Percentiles rank a stretch among this genome's conserved stretches.
These are phyloP conservation scores for Elsinoe batatas DNA, from an alignment of 2,329 filamentous ascomycete genomes.

Conservation along the genomic window DNA sequence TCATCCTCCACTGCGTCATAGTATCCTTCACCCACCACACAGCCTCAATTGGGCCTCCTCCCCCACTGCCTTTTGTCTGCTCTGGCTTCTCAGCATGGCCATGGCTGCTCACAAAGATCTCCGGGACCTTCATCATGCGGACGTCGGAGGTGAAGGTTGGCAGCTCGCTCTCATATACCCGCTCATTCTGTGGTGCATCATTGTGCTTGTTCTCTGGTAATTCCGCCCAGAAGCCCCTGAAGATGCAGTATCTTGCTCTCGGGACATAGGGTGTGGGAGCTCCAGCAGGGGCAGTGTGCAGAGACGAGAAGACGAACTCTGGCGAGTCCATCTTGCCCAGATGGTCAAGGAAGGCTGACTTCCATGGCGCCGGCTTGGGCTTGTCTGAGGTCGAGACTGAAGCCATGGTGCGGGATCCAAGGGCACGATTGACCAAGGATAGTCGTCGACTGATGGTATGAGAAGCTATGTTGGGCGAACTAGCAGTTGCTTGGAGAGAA, in stretches of 20 bases:
- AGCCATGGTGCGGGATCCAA: conserved; percentile 33
- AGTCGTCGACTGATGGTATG: conserved; percentile 28
- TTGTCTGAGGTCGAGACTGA: conserved; percentile 30
- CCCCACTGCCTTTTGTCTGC: conserved; percentile 43
- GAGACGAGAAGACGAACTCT: conserved; percentile 43
- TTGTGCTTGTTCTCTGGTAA: conserved; percentile 66
- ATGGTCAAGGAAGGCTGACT: conserved; percentile 40
- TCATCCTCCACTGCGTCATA: conserved; percentile 74
- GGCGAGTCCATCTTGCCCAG: conserved; percentile 39
- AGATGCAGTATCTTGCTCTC: conserved; percentile 70
- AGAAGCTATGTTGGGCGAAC: conserved; percentile 31
- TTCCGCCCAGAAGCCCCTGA: conserved; percentile 71
- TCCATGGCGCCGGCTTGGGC: conserved; percentile 43
- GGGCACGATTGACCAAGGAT: conserved; percentile 27
- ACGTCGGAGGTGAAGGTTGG: conserved; percentile 79
- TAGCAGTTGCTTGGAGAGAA: not conserved
- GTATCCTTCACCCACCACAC: conserved; percentile 68
- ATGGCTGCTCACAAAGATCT: conserved; percentile 51
- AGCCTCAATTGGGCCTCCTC: conserved; percentile 66
- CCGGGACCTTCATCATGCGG: conserved; percentile 71
- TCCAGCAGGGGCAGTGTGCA: conserved; percentile 33
- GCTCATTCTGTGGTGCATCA: conserved; percentile 59
- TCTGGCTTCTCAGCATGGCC: conserved; percentile 37
- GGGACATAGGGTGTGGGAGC: conserved; percentile 36
- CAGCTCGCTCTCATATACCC: conserved; percentile 64